A percentile compares a stretch with the other conserved stretches of the same genome.
Conservation (phyloP, 306 rosid species). For the Begonia masoniana region DNA sequence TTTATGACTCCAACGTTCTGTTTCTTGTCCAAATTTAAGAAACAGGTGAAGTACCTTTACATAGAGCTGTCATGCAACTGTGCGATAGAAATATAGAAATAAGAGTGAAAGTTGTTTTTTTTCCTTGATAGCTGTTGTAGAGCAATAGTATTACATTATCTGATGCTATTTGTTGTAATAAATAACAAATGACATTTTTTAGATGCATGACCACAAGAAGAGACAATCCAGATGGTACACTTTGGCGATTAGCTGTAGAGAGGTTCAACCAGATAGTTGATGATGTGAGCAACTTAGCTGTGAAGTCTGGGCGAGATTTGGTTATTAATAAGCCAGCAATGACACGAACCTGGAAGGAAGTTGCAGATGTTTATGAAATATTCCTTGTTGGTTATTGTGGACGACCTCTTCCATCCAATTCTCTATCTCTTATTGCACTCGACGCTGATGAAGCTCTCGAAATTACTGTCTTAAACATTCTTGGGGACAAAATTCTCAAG, state of each 20-base stretch:
- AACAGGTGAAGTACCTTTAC: too few species aligned
- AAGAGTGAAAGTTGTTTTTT: too few species aligned
- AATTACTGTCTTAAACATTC: conserved; percentile 56
- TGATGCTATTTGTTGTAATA: too few species aligned
- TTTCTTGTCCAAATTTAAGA: too few species aligned
- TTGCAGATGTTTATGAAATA: conserved; percentile 85
- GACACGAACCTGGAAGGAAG: conserved; percentile 87
- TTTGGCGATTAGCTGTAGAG: conserved; percentile 85
- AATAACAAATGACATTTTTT: conserved; percentile 3
- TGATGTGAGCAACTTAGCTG: conserved; percentile 31
- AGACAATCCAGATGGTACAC: conserved; percentile 74
- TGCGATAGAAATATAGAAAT: too few species aligned
- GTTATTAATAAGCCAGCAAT: conserved; percentile 52
- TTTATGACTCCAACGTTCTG: too few species aligned
- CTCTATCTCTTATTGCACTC: conserved; percentile 48
- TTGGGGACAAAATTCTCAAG: conserved; percentile 75
- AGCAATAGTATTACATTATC: too few species aligned
- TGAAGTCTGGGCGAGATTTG: conserved; percentile 27
- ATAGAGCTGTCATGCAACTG: too few species aligned
- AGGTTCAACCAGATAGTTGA: conserved; percentile 61
- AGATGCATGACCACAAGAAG: conserved; percentile 98
- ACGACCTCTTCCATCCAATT: conserved; percentile 74
- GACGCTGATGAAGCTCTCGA: conserved; percentile 82
- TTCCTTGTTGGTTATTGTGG: conserved; percentile 96
- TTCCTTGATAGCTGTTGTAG: too few species aligned